A percentile compares a stretch with the other conserved stretches of the same genome.
phyloP scores from a whole-genome alignment of 148 eudicot genomes.

The Pharnaceum exiguum region DNA sequence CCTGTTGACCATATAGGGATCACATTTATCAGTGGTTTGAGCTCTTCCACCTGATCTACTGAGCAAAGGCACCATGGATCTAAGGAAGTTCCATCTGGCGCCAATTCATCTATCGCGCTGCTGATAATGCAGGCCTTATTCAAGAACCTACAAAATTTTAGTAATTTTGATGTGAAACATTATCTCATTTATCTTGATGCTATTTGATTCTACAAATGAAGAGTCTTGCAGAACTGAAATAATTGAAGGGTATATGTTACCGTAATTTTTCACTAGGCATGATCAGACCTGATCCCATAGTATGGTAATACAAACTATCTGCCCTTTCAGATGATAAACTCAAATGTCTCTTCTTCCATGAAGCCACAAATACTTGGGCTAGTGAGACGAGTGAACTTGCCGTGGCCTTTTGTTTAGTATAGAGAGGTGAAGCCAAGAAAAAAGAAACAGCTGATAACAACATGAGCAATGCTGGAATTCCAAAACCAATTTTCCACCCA shows the following conservation, averaged over 20 bases:
- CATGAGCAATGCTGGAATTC: constrained; percentile 50
- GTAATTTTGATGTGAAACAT: not conserved
- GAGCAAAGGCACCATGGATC: constrained; percentile 49
- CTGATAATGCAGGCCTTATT: constrained; percentile 52
- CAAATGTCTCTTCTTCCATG: constrained; percentile 38
- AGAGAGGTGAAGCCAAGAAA: constrained; percentile 53
- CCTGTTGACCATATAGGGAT: no score
- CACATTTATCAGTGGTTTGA: constrained; percentile 48
- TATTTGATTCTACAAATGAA: no score
- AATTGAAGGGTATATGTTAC: constrained; percentile 21
- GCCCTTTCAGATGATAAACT: constrained; percentile 5
- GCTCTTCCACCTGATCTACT: constrained; percentile 58
- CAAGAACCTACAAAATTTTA: constrained; percentile 30
- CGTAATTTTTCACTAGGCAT: constrained; percentile 45
- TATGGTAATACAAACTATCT: constrained; percentile 18
- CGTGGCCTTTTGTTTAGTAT: constrained; percentile 34
- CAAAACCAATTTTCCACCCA: constrained; percentile 71
- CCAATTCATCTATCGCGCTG: constrained; percentile 25
- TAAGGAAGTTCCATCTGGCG: constrained; percentile 20
- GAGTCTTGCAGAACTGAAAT: no score
- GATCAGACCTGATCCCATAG: constrained; percentile 28
- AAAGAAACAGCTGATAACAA: constrained; percentile 32
- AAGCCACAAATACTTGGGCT: constrained; percentile 40
- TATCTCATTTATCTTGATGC: no score
- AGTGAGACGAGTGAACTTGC: constrained; percentile 38